Evolutionary conservation across 352 stramenopile genomes (phyloP), one percentile per base, ranked within the genome.

Genomic region (Pythium diclinum): DNA sequence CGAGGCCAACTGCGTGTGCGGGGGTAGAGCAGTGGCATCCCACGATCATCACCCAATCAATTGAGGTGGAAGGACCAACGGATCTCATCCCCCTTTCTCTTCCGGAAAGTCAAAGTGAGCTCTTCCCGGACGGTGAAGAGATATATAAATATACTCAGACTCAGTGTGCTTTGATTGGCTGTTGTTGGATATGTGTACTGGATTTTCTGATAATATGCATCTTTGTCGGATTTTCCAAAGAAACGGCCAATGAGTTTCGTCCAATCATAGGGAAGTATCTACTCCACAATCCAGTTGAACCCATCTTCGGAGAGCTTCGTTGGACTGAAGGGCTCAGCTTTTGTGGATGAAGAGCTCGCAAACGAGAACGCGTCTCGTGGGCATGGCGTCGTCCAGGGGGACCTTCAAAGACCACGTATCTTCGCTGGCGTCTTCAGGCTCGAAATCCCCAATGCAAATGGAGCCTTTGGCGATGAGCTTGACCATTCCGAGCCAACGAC

Each of bases 401-500:
- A 46, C 16, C 38, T 46, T n/a, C 38, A 46, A 17, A 13, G 38
- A n/a, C 38, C 38, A 46, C 10, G 14, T n/a, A 1, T 13, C 38
- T 46, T 46, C 8, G 38, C 14, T n/a, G 10, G 38, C 38, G 38
- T 46, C 38, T 46, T 46, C 14, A 19, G 38, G 38, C 38, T 17
- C 38, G 38, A 46, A 46, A 46, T 46, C 38, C 14, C 38, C 38
- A 9, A 46, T 13, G 14, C 38, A 6, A n/a, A 46, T 10, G 38
- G 8, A 17, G 11, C 38, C 38, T 46, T 46, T 10, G 1, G 38
- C 38, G 38, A 46, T 46, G 38, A 46, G 38, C 63, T 65, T 70
- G 40, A 70, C 32, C 9, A 52, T 65, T 34, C 63, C 63, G 1
- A 46, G 56, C 23, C 51, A 62, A 14, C 63, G 63, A 33, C 63